These are phyloP conservation scores for Picea sitchensis DNA, from an alignment of 75 land plant species.

Conservation along the genomic window DNA sequence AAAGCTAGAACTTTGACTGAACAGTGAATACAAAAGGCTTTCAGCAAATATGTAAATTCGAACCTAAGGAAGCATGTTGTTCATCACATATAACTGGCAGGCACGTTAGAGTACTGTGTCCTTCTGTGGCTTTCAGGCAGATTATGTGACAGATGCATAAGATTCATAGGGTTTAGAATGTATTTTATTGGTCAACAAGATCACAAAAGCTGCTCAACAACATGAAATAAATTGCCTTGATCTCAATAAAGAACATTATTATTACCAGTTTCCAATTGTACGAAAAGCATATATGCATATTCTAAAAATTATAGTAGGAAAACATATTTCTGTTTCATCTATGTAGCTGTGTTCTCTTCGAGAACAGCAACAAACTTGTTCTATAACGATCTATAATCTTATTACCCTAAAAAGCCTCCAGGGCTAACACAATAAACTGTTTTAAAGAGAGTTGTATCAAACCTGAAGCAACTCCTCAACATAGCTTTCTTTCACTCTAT, in stretches of 20 bases:
- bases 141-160: background rate
- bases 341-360: background rate
- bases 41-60: background rate
- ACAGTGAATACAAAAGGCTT: background rate
- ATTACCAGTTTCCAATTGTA: background rate
- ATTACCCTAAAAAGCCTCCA: slow-evolving; percentile 2
- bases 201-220: background rate
- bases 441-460: background rate
- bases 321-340: background rate
- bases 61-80: background rate
- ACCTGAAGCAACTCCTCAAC: slow-evolving; percentile 95
- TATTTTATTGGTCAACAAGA: background rate
- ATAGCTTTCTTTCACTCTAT: slow-evolving; percentile 94
- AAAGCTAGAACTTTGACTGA: background rate
- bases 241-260: background rate
- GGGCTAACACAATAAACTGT: background rate
- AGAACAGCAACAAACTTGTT: background rate
- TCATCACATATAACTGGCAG: background rate
- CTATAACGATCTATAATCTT: background rate
- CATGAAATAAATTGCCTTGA: background rate
- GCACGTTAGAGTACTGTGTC: background rate
- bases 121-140: background rate
- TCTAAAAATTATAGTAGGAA: background rate
- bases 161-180: background rate
- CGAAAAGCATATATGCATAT: background rate